Base-by-base conservation (phyloP, 805 yeast species). In the Lachancea kluyveri region DNA sequence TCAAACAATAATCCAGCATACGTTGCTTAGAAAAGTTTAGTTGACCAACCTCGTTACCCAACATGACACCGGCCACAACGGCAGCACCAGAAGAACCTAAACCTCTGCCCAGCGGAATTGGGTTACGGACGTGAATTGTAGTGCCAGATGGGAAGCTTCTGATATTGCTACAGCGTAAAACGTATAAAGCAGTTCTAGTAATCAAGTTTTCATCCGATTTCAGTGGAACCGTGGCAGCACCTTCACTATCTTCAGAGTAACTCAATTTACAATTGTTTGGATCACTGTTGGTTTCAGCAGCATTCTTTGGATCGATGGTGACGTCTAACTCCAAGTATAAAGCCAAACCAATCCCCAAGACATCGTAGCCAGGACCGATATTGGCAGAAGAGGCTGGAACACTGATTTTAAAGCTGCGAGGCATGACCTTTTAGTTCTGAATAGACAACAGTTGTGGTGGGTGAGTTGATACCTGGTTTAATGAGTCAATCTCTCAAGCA, bases 291-390 rank as follows among this genome's bases (percentile, higher is more conserved):
- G 83, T 68, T 22, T 58, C 64, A 8, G 53, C 55, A 4, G 70
- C 65, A 12, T 48, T 46, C 22, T 60, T 37, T 6, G 74, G 52
- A 54, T 86, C 92, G 24, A 84, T 65, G 7, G 65, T 59, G 18
- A 87, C 95, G 3, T 68, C 65, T 36, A 92, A 66, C 32, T 79
- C 81, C 35, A 92, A 65, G 51, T 64, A 86, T 30, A 87, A 63
- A 40, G 81, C 71, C 43, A 92, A 68, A 27, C 96, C 96, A 24
- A 92, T 79, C 15, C 98, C 98, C 31, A 92, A 64, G 5, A 92
- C 98, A 59, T 92, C 98, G 53, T 90, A 92, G 1, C 98, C 98
- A 7, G 98, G 98, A 6, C 98, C 98, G 31, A 92, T 90, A 51
- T 92, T 92, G 50, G 98, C 98, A 30, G 95, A 83, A 4, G 97